phyloP scores from a whole-genome alignment of 2,329 filamentous ascomycete genomes.

The Sporothrix euskadiensis region DNA sequence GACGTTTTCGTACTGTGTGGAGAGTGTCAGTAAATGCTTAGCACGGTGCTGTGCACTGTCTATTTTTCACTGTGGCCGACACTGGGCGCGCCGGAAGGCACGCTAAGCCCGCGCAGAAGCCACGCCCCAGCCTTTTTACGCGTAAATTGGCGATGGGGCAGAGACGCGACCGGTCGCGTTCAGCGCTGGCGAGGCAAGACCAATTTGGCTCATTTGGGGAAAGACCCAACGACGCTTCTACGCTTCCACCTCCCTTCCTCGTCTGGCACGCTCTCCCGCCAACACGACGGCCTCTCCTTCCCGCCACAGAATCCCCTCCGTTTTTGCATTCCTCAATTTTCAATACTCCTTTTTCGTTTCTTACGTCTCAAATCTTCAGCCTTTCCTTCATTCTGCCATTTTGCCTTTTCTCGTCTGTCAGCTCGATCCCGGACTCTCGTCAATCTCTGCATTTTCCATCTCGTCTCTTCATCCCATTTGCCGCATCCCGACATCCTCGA shows the following conservation, averaged over 20 bases:
- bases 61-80: not conserved
- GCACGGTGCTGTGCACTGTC: not conserved
- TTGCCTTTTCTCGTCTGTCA: not conserved
- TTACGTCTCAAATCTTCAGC: not conserved
- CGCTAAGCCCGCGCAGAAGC: conserved; percentile 11
- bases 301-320: not conserved
- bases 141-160: conserved; percentile 28
- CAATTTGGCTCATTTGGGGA: conserved; percentile 20
- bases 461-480: not conserved
- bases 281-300: not conserved
- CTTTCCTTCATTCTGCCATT: not conserved
- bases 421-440: not conserved
- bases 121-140: conserved; percentile 23
- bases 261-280: conserved; percentile 21
- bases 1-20: not conserved
- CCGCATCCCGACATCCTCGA: not conserved
- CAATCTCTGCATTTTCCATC: not conserved
- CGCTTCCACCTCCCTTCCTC: conserved; percentile 24
- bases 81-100: not conserved
- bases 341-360: not conserved
- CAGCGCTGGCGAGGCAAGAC: conserved; percentile 1
- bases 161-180: conserved; percentile 29
- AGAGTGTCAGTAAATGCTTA: not conserved
- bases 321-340: not conserved
- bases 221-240: not conserved